phyloP scores from a whole-genome alignment of 129 eudicot genomes.

The Dittrichia graveolens region DNA sequence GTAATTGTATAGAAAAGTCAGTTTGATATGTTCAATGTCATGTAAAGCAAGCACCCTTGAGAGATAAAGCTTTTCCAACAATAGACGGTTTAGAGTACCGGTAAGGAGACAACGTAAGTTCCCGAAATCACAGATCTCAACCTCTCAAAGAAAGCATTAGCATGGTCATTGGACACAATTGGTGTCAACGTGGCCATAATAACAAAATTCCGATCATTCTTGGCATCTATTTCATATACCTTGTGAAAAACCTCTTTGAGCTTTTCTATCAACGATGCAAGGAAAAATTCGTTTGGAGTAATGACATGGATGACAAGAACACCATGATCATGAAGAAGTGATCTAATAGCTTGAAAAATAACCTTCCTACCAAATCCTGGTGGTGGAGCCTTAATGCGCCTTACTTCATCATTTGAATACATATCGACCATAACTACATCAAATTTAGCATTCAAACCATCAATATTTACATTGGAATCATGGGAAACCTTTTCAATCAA shows the following conservation, averaged over 20 bases:
- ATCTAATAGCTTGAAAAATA: conserved; percentile 47
- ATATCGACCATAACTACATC: conserved; percentile 88
- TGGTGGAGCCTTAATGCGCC: conserved; percentile 69
- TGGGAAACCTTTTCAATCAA: conserved; percentile 29
- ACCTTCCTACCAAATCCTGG: conserved; percentile 53
- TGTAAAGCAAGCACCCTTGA: neutral
- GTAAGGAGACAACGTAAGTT: conserved; percentile 47
- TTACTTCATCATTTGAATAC: conserved; percentile 69
- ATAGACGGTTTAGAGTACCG: conserved; percentile 36
- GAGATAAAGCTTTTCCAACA: conserved; percentile 1
- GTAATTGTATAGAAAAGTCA: neutral
- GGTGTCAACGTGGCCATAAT: conserved; percentile 59
- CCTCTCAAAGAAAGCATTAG: conserved; percentile 38
- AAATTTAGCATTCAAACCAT: conserved; percentile 40
- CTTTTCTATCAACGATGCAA: conserved; percentile 43
- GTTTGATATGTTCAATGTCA: neutral
- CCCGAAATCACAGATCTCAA: conserved; percentile 49
- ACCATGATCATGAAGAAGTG: conserved; percentile 55
- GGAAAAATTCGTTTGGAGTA: conserved; percentile 39
- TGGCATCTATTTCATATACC: conserved; percentile 63
- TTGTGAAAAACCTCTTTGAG: conserved; percentile 56
- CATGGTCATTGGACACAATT: conserved; percentile 20
- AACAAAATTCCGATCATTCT: conserved; percentile 71
- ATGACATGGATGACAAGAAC: conserved; percentile 69
- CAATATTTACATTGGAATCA: conserved; percentile 15